A percentile compares a stretch with the other conserved stretches of the same genome.
phyloP scores from a whole-genome alignment of 306 rosid species.

The Boehmeria nivea region DNA sequence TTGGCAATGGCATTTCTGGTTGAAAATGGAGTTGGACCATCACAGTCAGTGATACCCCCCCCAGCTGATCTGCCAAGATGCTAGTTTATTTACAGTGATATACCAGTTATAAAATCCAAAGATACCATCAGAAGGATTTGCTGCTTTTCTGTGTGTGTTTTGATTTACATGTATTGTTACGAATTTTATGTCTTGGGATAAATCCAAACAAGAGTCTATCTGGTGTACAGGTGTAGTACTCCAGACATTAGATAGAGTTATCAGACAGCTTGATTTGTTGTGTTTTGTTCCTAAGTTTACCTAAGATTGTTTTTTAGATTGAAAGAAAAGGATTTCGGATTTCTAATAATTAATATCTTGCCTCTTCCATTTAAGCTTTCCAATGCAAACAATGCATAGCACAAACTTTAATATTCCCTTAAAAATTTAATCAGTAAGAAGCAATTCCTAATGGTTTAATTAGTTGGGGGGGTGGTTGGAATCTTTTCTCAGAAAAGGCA shows the following conservation, averaged over 20 bases:
- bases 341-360: too few species aligned
- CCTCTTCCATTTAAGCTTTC: too few species aligned
- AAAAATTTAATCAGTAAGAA: too few species aligned
- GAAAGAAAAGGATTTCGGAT: too few species aligned
- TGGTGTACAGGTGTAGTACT: slow-evolving; percentile 5
- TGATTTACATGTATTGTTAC: slow-evolving; percentile 4
- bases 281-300: slow-evolving; percentile 22
- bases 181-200: slow-evolving; percentile 12
- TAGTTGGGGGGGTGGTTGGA: too few species aligned
- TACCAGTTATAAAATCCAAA: slow-evolving; percentile 18
- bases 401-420: too few species aligned
- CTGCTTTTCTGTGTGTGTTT: not conserved
- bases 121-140: slow-evolving; percentile 16
- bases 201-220: slow-evolving; percentile 7
- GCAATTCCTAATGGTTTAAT: too few species aligned
- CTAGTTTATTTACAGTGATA: slow-evolving; percentile 30
- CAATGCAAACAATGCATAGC: too few species aligned
- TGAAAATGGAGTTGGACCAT: slow-evolving; percentile 73
- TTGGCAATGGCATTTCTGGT: slow-evolving; percentile 71
- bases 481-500: too few species aligned
- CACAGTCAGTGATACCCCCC: slow-evolving; percentile 80
- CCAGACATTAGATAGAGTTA: slow-evolving; percentile 26
- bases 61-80: slow-evolving; percentile 87
- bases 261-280: slow-evolving; percentile 16
- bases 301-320: too few species aligned